A percentile compares a stretch with the other conserved stretches of the same genome.
phyloP scores from a whole-genome alignment of 495 filamentous ascomycete genomes.

The Hypomontagnella monticulosa region DNA sequence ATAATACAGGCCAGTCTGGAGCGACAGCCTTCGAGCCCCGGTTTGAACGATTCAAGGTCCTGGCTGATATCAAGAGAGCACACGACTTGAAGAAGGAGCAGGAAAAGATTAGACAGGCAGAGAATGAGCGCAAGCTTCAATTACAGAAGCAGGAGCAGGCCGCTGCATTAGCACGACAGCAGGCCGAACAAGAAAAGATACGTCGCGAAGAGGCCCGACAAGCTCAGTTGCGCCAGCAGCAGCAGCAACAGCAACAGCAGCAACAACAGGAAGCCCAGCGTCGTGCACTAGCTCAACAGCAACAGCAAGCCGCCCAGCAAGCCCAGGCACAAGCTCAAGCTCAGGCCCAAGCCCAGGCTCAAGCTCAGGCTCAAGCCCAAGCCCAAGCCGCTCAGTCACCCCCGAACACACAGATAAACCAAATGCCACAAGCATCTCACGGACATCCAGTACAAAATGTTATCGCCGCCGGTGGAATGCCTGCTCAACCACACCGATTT shows the following conservation, averaged over 20 bases:
- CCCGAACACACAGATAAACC: conserved; percentile 36
- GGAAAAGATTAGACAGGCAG: conserved; percentile 66
- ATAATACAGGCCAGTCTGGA: conserved; percentile 77
- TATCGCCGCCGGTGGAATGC: conserved; percentile 56
- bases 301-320: conserved; percentile 50
- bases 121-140: conserved; percentile 71
- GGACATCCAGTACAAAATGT: conserved; percentile 56
- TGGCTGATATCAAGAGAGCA: conserved; percentile 83
- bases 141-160: conserved; percentile 57
- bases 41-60: conserved; percentile 89
- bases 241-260: conserved; percentile 45
- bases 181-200: conserved; percentile 49
- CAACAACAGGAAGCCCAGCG: conserved; percentile 50
- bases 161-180: conserved; percentile 45
- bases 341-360: conserved; percentile 62
- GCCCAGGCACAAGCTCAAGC: conserved; percentile 51
- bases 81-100: conserved; percentile 77
- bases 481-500: conserved; percentile 65
- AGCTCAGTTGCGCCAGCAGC: conserved; percentile 45
- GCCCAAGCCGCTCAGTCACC: conserved; percentile 53
- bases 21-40: conserved; percentile 78
- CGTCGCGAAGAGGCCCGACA: conserved; percentile 50
- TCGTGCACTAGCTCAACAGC: conserved; percentile 35
- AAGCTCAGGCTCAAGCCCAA: conserved; percentile 54
- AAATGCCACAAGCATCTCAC: conserved; percentile 45